These are phyloP conservation scores for Populus hybrid DNA, from an alignment of 441 rosid genomes.

Conservation along the genomic window DNA sequence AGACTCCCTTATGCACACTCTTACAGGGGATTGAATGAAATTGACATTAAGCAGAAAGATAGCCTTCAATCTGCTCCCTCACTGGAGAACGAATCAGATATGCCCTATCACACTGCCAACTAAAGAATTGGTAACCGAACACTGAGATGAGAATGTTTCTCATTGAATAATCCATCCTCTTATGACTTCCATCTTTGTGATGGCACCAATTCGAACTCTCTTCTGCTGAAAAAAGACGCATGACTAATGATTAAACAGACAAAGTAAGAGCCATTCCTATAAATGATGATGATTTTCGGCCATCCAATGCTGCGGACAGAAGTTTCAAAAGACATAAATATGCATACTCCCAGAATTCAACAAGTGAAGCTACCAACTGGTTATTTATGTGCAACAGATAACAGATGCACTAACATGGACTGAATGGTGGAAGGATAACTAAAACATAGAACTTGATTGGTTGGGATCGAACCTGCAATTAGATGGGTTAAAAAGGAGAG, in stretches of 20 bases:
- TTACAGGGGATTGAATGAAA: background rate
- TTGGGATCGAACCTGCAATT: too few species aligned
- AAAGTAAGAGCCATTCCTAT: background rate
- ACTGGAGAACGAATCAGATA: background rate
- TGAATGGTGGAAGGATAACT: background rate
- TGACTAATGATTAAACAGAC: background rate
- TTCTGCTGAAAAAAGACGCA: background rate
- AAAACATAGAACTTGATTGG: background rate
- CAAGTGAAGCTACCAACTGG: background rate
- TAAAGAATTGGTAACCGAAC: background rate
- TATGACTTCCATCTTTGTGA: conserved; percentile 1
- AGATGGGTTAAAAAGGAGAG: too few species aligned
- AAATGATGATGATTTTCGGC: background rate
- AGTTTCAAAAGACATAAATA: background rate
- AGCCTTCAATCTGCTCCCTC: conserved; percentile 1
- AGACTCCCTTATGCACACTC: background rate
- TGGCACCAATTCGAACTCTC: background rate
- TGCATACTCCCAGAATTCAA: background rate
- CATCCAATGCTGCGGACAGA: background rate
- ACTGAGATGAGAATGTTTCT: background rate
- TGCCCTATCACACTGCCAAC: background rate
- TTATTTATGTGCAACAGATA: background rate
- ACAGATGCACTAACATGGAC: background rate
- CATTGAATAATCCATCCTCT: background rate
- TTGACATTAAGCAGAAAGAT: background rate